phyloP scores from a whole-genome alignment of 2,329 filamentous ascomycete species.

The Clarireedia paspali region DNA sequence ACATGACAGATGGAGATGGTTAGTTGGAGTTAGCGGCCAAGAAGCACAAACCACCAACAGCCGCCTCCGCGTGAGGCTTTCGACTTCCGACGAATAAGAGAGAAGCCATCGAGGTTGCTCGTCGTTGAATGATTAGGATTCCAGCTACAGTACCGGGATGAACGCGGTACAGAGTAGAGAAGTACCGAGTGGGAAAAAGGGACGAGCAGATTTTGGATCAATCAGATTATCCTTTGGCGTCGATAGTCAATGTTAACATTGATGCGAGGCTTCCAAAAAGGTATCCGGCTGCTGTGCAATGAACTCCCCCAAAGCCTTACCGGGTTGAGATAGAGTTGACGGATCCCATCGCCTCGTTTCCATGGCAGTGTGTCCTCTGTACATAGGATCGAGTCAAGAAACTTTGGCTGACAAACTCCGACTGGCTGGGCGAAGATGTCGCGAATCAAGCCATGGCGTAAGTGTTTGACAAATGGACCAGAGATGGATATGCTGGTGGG shows the following conservation, averaged over 20 bases:
- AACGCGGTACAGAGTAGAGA: background rate
- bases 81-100: background rate
- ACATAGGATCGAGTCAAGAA: background rate
- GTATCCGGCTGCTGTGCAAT: no score
- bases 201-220: no score
- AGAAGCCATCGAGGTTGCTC: no score
- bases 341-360: no score
- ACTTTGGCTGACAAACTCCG: background rate
- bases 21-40: background rate
- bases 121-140: no score
- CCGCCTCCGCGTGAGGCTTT: background rate
- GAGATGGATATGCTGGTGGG: background rate
- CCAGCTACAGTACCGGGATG: background rate
- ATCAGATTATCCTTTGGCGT: no score
- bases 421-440: background rate
- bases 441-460: background rate
- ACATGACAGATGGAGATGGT: background rate
- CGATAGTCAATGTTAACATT: background rate
- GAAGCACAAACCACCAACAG: conserved; percentile 2
- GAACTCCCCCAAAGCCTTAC: no score
- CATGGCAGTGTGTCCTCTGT: no score
- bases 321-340: no score
- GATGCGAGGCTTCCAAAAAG: no score
- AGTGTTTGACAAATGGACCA: background rate
- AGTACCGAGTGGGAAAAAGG: no score